Evolutionary conservation across 2,329 filamentous ascomycete genomes (phyloP).

Genomic region (Ascochyta fabae): DNA sequence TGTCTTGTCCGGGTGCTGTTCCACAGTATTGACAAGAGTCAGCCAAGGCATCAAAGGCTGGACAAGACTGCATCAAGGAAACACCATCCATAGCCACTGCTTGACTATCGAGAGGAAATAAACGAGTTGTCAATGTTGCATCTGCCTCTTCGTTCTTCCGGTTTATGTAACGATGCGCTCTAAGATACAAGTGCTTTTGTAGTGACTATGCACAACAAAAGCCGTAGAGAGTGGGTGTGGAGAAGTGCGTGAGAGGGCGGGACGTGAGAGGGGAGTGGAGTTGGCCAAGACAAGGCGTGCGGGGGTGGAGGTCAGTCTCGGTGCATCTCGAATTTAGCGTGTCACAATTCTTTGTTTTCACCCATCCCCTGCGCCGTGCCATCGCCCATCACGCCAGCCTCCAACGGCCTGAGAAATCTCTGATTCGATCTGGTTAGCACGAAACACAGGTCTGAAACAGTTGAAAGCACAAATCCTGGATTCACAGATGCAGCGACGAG

Average conservation of each 20-base stretch:
- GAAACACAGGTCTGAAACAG: background rate
- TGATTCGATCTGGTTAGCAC: background rate
- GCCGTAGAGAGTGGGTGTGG: background rate
- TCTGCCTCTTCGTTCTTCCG: background rate
- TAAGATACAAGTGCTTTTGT: background rate
- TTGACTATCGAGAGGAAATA: background rate
- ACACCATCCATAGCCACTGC: background rate
- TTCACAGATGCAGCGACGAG: background rate
- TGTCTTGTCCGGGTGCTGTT: conserved; percentile 10
- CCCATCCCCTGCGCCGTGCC: background rate
- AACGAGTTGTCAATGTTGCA: background rate
- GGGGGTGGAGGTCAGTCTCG: conserved; percentile 9
- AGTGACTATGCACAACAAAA: background rate
- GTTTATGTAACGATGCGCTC: background rate
- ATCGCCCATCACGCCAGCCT: background rate
- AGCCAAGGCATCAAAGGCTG: conserved; percentile 1
- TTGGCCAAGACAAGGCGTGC: conserved; percentile 7
- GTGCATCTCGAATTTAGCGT: background rate
- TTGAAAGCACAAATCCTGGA: background rate
- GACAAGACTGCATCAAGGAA: conserved; percentile 3
- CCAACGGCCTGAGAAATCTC: background rate
- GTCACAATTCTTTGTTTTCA: background rate
- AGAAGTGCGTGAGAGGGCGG: background rate
- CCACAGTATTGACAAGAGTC: conserved; percentile 7
- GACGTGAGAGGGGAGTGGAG: background rate